Percentiles rank a stretch among this genome's conserved stretches.
Evolutionary conservation across 352 stramenopile genomes (phyloP).

Genomic region (Pythium sp.): DNA sequence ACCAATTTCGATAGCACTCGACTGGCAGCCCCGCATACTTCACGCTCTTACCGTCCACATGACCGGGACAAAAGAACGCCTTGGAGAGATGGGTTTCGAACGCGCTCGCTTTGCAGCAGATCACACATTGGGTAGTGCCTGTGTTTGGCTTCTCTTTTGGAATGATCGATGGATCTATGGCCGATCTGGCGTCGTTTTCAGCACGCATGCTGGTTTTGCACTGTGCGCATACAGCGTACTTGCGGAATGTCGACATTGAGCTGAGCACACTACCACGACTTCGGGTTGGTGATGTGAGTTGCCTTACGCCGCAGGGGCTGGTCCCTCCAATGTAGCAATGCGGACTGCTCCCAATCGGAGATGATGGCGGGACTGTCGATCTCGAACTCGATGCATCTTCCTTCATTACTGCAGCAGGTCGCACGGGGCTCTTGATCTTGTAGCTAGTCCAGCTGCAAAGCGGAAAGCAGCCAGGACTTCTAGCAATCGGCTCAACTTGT

Average conservation of each 20-base stretch:
- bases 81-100: slow-evolving; percentile 21
- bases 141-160: neutral
- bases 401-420: neutral
- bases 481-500: neutral
- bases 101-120: slow-evolving; percentile 18
- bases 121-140: slow-evolving; percentile 3
- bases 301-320: slow-evolving; percentile 3
- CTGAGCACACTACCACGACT: neutral
- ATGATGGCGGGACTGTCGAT: neutral
- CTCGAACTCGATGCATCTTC: neutral
- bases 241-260: slow-evolving; percentile 8
- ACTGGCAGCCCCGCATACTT: slow-evolving; percentile 16
- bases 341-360: neutral
- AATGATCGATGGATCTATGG: neutral
- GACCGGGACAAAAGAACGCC: slow-evolving; percentile 20
- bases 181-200: neutral
- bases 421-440: slow-evolving; percentile 7
- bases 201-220: slow-evolving; percentile 2
- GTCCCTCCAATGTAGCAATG: slow-evolving; percentile 11
- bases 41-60: slow-evolving; percentile 18
- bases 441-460: slow-evolving; percentile 9
- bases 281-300: slow-evolving; percentile 1
- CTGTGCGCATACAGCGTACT: slow-evolving; percentile 8
- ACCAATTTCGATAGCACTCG: slow-evolving; percentile 26
- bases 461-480: slow-evolving; percentile 11